phyloP scores from a whole-genome alignment of 805 yeast genomes.

The Komagataella kurtzmanii region DNA sequence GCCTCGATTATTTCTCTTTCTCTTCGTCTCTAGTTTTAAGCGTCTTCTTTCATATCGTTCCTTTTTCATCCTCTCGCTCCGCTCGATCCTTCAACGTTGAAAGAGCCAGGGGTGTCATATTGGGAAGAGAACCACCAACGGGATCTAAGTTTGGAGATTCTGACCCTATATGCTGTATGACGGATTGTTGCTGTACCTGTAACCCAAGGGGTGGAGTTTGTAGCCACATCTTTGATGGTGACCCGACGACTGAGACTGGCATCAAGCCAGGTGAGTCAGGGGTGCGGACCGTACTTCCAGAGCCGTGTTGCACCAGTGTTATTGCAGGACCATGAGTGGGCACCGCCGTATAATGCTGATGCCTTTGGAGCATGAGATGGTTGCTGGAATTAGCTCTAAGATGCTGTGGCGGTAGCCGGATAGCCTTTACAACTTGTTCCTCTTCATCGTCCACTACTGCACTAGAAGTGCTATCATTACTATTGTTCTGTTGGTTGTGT shows the following conservation, averaged over 20 bases:
- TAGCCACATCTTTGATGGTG: conserved; percentile 42
- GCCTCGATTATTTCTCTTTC: neutral
- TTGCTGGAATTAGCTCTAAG: neutral
- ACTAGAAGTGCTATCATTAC: neutral
- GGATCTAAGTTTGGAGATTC: neutral
- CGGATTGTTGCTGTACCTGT: neutral
- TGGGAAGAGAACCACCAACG: neutral
- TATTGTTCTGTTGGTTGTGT: conserved; percentile 1
- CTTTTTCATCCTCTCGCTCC: neutral
- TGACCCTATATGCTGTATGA: neutral
- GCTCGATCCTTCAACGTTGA: neutral
- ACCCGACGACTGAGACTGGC: conserved; percentile 38
- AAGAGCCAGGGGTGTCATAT: neutral
- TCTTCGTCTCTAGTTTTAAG: neutral
- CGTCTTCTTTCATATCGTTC: neutral
- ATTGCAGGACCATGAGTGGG: neutral
- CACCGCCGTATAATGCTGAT: neutral
- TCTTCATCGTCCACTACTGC: neutral
- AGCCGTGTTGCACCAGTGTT: neutral
- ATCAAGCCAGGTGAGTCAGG: conserved; percentile 41
- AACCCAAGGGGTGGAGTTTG: conserved; percentile 33
- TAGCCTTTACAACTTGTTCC: neutral
- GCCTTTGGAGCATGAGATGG: neutral
- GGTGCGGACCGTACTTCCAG: conserved; percentile 3
- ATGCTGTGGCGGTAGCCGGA: neutral